Conservation (phyloP, 2,329 filamentous ascomycete genomes). For the Ploettnerulaceae sp. region DNA sequence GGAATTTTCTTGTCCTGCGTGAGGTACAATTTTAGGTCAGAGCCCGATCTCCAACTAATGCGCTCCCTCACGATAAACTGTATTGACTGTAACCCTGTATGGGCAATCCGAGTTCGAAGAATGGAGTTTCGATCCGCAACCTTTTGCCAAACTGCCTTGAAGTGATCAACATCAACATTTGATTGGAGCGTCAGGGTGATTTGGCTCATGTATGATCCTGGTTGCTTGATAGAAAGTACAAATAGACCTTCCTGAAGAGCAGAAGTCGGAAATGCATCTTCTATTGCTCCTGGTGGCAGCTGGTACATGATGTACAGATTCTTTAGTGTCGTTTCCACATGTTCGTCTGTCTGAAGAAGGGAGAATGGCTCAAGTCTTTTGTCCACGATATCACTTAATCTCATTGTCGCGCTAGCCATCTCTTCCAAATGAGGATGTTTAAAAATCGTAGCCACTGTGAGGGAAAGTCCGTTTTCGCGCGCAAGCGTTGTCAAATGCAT, state of each 20-base stretch:
- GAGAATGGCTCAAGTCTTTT: not conserved
- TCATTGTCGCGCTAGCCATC: not conserved
- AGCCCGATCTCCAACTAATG: not conserved
- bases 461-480: slow-evolving; percentile 27
- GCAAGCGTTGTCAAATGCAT: slow-evolving; percentile 43
- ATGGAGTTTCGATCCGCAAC: not conserved
- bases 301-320: not conserved
- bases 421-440: not conserved
- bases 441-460: slow-evolving; percentile 4
- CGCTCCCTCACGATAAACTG: slow-evolving; percentile 1
- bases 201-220: slow-evolving; percentile 1
- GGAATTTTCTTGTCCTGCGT: not conserved
- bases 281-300: not conserved
- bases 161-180: slow-evolving; percentile 2
- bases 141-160: slow-evolving; percentile 1
- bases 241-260: slow-evolving; percentile 3
- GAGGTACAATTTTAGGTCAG: not conserved
- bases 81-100: not conserved
- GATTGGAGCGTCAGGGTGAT: not conserved
- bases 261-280: slow-evolving; percentile 3
- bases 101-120: not conserved
- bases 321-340: not conserved
- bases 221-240: slow-evolving; percentile 1
- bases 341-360: not conserved
- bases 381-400: not conserved